These are phyloP conservation scores for Trichoderma sp. DNA, from an alignment of 2,329 filamentous ascomycete species.

Conservation along the genomic window DNA sequence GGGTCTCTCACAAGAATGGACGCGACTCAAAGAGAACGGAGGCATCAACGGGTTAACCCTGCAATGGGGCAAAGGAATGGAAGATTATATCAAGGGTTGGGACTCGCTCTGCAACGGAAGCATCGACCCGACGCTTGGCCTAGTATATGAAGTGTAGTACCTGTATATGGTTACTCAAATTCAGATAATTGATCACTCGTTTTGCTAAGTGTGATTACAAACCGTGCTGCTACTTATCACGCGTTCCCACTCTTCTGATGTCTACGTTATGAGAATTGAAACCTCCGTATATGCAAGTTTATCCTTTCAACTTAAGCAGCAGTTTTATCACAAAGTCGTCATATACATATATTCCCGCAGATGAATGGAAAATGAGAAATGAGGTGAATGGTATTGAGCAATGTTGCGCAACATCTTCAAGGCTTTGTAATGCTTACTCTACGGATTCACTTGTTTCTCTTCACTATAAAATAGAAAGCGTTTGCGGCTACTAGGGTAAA, in stretches of 20 bases:
- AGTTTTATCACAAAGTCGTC: too few relatives aligned
- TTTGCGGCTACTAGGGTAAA: neutral
- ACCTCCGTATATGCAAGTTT: too few relatives aligned
- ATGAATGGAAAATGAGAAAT: neutral
- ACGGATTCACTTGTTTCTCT: neutral
- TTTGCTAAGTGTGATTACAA: too few relatives aligned
- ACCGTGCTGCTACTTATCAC: too few relatives aligned
- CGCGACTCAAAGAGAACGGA: neutral
- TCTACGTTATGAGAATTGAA: too few relatives aligned
- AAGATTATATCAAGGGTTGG: neutral
- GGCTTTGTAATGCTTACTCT: neutral
- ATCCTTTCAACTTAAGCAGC: too few relatives aligned
- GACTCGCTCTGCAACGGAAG: neutral
- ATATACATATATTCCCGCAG: neutral
- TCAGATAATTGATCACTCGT: neutral
- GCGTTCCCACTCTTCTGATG: too few relatives aligned
- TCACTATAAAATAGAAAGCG: neutral
- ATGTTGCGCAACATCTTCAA: neutral
- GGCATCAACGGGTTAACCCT: neutral
- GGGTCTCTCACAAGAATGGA: neutral
- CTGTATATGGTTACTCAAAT: neutral
- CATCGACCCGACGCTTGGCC: neutral
- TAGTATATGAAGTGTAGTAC: neutral
- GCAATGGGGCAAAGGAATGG: constrained; percentile 3
- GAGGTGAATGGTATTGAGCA: neutral